Evolutionary conservation across 2,329 filamentous ascomycete species (phyloP).

Genomic region (Aspergillus proliferans): DNA sequence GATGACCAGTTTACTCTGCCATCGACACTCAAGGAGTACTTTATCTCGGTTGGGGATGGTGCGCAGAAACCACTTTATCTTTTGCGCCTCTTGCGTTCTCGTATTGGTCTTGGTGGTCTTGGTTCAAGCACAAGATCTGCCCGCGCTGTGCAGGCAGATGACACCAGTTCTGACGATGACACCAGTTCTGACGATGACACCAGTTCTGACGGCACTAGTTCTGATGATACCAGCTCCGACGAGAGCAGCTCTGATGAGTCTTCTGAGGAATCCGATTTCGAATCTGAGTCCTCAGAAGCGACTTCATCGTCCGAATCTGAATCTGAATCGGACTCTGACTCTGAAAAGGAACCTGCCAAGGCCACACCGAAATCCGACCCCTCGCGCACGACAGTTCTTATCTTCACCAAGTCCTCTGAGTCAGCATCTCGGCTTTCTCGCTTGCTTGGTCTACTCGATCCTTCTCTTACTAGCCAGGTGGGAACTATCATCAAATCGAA

Average conservation of each 20-base stretch:
- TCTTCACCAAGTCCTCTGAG: slow-evolving; percentile 90
- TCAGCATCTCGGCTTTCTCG: slow-evolving; percentile 78
- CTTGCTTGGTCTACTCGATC: slow-evolving; percentile 63
- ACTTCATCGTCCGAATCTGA: slow-evolving; percentile 13
- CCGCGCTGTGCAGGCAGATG: slow-evolving; percentile 8
- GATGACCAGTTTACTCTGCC: slow-evolving; percentile 55
- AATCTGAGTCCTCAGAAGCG: slow-evolving; percentile 12
- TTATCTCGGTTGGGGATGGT: slow-evolving; percentile 62
- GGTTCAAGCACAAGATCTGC: slow-evolving; percentile 6
- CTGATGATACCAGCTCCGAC: slow-evolving; percentile 32
- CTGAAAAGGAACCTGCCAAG: slow-evolving; percentile 10
- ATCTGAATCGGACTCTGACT: slow-evolving; percentile 15
- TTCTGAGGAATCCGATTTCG: slow-evolving; percentile 19
- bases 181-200: slow-evolving; percentile 12
- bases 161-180: slow-evolving; percentile 12
- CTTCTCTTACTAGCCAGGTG: slow-evolving; percentile 51
- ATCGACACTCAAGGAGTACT: slow-evolving; percentile 56
- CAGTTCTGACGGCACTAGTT: slow-evolving; percentile 12
- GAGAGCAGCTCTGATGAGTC: slow-evolving; percentile 31
- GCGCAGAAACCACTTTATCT: slow-evolving; percentile 77
- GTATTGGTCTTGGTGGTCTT: slow-evolving; percentile 25
- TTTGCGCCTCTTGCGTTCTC: slow-evolving; percentile 61
- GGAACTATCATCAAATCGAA: slow-evolving; percentile 72
- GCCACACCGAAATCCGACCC: slow-evolving; percentile 31
- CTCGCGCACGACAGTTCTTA: slow-evolving; percentile 50